Base-by-base conservation (phyloP, 2,329 filamentous ascomycete species). In the Aspergillus ochraceoroseus region DNA sequence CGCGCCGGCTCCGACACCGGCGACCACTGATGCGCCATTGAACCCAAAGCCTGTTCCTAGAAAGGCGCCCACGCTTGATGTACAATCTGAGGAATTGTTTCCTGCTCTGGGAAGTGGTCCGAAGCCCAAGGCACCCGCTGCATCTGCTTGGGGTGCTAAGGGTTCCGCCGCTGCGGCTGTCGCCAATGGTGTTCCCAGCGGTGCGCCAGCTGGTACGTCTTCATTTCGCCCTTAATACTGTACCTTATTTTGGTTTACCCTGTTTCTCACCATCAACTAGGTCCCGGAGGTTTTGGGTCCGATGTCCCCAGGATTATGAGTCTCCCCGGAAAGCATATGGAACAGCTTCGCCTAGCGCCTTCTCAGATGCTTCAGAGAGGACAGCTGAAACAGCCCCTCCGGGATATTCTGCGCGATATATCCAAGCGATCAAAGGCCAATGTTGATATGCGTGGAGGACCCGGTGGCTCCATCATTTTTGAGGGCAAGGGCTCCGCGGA, bases 381-480 rank as follows among this genome's bases (percentile, higher is more conserved):
- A 44, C 82, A 94, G 63, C 72, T 95, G 57, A 94, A 85, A 74
- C 87, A 87, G 54, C 87, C 90, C 5, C 74, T 95, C 36, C 73
- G 80, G 20, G 90, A 96, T 52, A 82, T 92, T 51, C 72, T 95
- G 59, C 85, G 87, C 62, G 88, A 95, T 51, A 86, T 96, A 68
- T 95, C 94, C 70, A 86, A 84, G 67, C 86, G 84, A 60, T 94
- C 87, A 46, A 88, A 90, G 62, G 88, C 89, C 43, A 86, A 80
- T 53, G 79, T 98, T 52, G 82, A 84, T 53, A 83, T 89, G 74
- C 79, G 79, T 43, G 77, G 79, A 44, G 80, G 82, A n/a, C 76
- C 81, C 48, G 82, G 79, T 49, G 86, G 85, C 14, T 76, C 77
- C 25, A 74, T 88, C 53, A 81, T 83, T 54, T 94, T 98, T 59